phyloP scores from a whole-genome alignment of 1,284 basidiomycete species.

The Fistulinella cinereoalba region DNA sequence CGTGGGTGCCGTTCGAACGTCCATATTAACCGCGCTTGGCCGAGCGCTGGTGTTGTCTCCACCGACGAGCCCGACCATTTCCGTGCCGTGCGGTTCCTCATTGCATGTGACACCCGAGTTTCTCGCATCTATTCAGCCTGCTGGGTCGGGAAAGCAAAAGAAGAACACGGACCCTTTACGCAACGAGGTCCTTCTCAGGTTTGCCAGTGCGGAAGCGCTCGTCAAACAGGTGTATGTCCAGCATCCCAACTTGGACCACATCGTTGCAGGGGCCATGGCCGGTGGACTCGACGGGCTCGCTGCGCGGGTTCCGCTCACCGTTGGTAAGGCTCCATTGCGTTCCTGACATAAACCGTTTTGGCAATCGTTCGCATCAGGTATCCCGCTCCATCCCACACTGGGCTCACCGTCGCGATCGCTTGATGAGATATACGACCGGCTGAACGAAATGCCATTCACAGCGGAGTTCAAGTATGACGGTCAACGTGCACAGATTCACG shows the following conservation, averaged over 20 bases:
- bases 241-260: constrained; percentile 86
- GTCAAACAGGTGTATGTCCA: constrained; percentile 79
- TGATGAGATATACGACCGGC: constrained; percentile 75
- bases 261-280: constrained; percentile 65
- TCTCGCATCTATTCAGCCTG: constrained; percentile 38
- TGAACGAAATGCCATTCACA: constrained; percentile 66
- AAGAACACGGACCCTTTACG: constrained; percentile 44
- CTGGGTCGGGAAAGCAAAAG: constrained; percentile 41
- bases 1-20: constrained; percentile 84
- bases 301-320: constrained; percentile 67
- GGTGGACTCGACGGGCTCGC: constrained; percentile 60
- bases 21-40: constrained; percentile 82
- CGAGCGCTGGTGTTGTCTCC: constrained; percentile 71
- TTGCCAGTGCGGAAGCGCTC: constrained; percentile 57
- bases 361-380: constrained; percentile 42
- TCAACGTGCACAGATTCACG: constrained; percentile 85
- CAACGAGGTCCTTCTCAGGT: constrained; percentile 47
- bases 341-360: constrained; percentile 21
- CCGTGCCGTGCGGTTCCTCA: constrained; percentile 27
- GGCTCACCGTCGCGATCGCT: constrained; percentile 86
- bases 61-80: constrained; percentile 29
- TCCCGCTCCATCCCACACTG: constrained; percentile 69
- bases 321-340: constrained; percentile 55
- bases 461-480: constrained; percentile 88
- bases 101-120: constrained; percentile 41